A percentile compares a stretch with the other conserved stretches of the same genome.
These are phyloP conservation scores for Kodamaea sp. DNA, from an alignment of 1,139 yeast genomes.

Conservation along the genomic window DNA sequence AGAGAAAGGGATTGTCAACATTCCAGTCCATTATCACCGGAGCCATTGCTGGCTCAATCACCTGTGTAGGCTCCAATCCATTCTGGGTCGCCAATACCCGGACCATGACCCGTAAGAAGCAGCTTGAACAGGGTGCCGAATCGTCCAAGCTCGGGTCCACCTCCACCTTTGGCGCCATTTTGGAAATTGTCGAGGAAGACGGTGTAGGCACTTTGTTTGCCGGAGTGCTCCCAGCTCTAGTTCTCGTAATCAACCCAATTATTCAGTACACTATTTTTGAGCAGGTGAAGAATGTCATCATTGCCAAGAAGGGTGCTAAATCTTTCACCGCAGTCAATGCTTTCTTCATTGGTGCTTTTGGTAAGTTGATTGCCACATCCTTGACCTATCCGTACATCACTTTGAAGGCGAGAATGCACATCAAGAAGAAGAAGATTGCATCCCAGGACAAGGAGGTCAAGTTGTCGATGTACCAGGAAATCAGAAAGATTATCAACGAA, in stretches of 20 bases:
- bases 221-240: conserved; percentile 84
- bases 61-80: conserved; percentile 87
- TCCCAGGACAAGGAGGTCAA: conserved; percentile 21
- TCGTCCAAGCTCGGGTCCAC: conserved; percentile 13
- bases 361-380: conserved; percentile 83
- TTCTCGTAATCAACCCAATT: conserved; percentile 83
- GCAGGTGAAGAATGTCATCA: conserved; percentile 70
- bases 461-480: conserved; percentile 46
- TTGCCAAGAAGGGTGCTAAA: conserved; percentile 50
- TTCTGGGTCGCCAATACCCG: conserved; percentile 95
- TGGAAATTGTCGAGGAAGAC: conserved; percentile 66
- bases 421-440: conserved; percentile 43
- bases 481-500: conserved; percentile 53
- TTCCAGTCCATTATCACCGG: conserved; percentile 77
- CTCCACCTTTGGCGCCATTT: conserved; percentile 55
- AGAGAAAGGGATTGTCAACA: conserved; percentile 54
- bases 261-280: conserved; percentile 92
- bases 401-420: conserved; percentile 84
- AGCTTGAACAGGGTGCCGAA: conserved; percentile 24
- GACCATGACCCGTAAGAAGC: conserved; percentile 60
- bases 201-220: conserved; percentile 76
- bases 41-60: conserved; percentile 83
- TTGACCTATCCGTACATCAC: conserved; percentile 92
- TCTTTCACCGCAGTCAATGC: conserved; percentile 66
- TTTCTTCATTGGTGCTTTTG: conserved; percentile 83